phyloP scores from a whole-genome alignment of 176 grass and related monocot species.

The Elymus sibiricus region DNA sequence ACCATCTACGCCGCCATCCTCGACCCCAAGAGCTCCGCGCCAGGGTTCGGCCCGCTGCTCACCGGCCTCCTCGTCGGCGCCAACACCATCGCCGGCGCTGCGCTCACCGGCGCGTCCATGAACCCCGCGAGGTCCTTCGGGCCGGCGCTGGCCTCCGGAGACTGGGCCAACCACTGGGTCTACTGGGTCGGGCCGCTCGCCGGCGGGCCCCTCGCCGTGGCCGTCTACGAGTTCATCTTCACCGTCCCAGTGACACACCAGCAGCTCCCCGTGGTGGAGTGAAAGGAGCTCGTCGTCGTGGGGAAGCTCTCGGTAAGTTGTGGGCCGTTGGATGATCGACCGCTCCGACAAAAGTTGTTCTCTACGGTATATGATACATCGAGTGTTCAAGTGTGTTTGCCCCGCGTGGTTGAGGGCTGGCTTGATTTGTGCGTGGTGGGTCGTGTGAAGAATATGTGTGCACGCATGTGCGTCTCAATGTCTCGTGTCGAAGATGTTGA shows the following conservation, averaged over 20 bases:
- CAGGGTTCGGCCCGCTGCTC: conserved; percentile 55
- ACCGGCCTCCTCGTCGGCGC: conserved; percentile 75
- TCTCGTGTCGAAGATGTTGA: background rate
- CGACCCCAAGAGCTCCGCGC: conserved; percentile 49
- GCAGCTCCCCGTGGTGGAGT: conserved; percentile 41
- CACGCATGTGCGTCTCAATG: conserved; percentile 5
- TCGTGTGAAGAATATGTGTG: background rate
- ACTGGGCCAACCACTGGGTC: conserved; percentile 87
- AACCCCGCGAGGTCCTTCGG: conserved; percentile 88
- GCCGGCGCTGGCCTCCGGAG: conserved; percentile 52
- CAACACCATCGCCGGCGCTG: conserved; percentile 74
- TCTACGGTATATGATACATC: background rate
- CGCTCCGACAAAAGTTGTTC: background rate
- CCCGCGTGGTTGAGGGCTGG: background rate
- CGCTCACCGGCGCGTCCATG: conserved; percentile 89
- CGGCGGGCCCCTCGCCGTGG: conserved; percentile 58
- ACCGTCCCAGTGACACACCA: conserved; percentile 18
- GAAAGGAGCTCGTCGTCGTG: background rate
- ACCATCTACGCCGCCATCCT: conserved; percentile 70
- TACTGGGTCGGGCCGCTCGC: conserved; percentile 85
- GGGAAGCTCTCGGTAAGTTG: background rate
- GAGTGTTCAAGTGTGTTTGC: background rate
- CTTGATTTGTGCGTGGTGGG: background rate
- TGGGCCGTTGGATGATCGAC: conserved; percentile 11
- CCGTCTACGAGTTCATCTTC: conserved; percentile 71